Percentiles rank a stretch among this genome's conserved stretches.
Evolutionary conservation across 768 basidiomycete genomes (phyloP).

Genomic region (Tulasnella sp.): DNA sequence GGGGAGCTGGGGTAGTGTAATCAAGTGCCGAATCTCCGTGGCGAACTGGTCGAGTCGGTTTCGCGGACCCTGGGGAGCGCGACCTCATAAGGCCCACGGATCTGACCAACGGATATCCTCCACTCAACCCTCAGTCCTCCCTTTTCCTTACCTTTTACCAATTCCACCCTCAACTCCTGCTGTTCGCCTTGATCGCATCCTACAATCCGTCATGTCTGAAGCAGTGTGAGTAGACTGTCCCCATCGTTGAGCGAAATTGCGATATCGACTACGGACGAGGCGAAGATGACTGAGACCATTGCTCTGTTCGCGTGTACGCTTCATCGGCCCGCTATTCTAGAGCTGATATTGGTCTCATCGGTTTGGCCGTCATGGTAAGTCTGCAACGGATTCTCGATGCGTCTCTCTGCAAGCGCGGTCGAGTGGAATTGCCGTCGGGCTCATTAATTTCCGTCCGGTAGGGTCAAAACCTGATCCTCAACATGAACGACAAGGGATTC

Average conservation of each 20-base stretch:
- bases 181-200: conserved; percentile 12
- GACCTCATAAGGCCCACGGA: conserved; percentile 17
- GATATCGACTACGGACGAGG: background rate
- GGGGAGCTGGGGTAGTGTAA: background rate
- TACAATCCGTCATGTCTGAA: conserved; percentile 10
- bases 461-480: conserved; percentile 96
- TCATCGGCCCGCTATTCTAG: conserved; percentile 40
- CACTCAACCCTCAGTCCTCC: background rate
- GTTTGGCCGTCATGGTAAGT: conserved; percentile 95
- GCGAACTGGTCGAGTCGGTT: conserved; percentile 11
- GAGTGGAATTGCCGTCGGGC: background rate
- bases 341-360: conserved; percentile 97
- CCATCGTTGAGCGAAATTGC: background rate
- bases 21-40: conserved; percentile 20
- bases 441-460: conserved; percentile 34
- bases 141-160: background rate
- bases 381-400: background rate
- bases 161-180: conserved; percentile 6
- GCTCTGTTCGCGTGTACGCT: background rate
- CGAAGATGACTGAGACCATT: conserved; percentile 7
- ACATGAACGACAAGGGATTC: conserved; percentile 99
- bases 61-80: conserved; percentile 14
- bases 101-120: background rate
- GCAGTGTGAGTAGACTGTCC: background rate
- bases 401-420: background rate